Conservation (phyloP, 768 basidiomycete genomes). For the Tricholoma hemisulphureum region DNA sequence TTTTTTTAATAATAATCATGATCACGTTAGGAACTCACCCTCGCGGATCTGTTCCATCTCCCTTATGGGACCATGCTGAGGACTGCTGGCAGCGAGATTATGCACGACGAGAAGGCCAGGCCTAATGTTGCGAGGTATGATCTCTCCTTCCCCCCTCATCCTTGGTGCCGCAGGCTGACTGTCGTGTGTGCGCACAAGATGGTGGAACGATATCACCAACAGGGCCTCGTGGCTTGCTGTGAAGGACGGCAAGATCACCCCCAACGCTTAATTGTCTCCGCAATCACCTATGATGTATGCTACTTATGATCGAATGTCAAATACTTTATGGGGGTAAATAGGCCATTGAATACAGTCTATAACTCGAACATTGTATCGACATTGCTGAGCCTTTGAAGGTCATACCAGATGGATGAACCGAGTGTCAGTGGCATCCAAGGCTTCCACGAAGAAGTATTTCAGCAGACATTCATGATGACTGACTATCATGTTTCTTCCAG, state of each 20-base stretch:
- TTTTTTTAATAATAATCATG: not conserved
- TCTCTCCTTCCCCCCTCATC: not conserved
- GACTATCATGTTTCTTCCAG: too few relatives aligned
- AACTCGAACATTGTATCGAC: too few relatives aligned
- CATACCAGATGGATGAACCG: too few relatives aligned
- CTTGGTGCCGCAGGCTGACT: not conserved
- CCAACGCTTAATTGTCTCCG: not conserved
- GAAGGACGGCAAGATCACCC: not conserved
- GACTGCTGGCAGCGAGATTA: conserved; percentile 18
- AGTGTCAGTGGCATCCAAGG: too few relatives aligned
- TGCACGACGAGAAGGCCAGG: conserved; percentile 25
- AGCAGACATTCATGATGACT: too few relatives aligned
- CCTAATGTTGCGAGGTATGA: conserved; percentile 41
- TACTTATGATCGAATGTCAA: too few relatives aligned
- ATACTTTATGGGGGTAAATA: too few relatives aligned
- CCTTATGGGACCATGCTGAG: conserved; percentile 27
- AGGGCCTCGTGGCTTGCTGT: conserved; percentile 1
- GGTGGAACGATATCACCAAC: not conserved
- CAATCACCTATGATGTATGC: too few relatives aligned
- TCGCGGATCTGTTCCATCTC: conserved; percentile 42
- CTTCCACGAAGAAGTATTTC: too few relatives aligned
- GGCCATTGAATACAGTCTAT: too few relatives aligned
- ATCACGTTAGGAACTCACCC: conserved; percentile 29
- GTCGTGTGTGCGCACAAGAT: not conserved
- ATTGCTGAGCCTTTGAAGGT: too few relatives aligned